Evolutionary conservation across 495 filamentous ascomycete species (phyloP), one percentile per base, ranked within the genome.

Genomic region (Tuber aestivum): DNA sequence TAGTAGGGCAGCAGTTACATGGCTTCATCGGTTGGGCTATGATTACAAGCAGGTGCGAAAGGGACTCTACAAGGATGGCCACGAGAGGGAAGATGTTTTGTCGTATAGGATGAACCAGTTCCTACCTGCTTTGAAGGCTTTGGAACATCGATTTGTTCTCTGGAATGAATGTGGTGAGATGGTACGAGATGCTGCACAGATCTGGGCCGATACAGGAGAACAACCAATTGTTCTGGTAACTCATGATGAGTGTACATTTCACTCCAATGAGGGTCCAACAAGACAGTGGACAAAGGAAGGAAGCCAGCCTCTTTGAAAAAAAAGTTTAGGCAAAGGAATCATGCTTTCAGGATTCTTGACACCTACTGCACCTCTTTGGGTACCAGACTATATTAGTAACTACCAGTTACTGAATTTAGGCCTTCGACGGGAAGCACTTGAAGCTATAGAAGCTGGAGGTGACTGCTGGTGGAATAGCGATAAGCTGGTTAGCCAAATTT

Each of bases 11-110:
- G 72, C 32, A 73, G 35, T 73, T 20, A 61, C 16, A 18, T 76
- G 70, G 70, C 37, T 76, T 27, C 3, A 76, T 68, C n/a, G 32
- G 14, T 56, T 76, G n/a, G 74, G 74, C 10, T 76, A 71, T 32
- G 44, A 72, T 32, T 72, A 48, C 35, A 73, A 68, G 48, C 27
- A 76, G 27, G 70, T 76, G 5, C 69, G 23, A 41, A 76, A 72
- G 35, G 70, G 74, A 10, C 41, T 76, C 16, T 76, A 76, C 61
- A 75, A 70, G 16, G 69, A 75, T 75, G 27, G 69, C 0, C 69
- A 75, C 50, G 74, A 75, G 70, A 72, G 65, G 41, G 7, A 72
- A 42, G 70, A 71, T 45, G 0, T 40, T 40, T 40, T 40, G 38
- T 40, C 38, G 7, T 40, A 40, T 40, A 40, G 74, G 9, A 42